Evolutionary conservation across 495 filamentous ascomycete species (phyloP), one percentile per base, ranked within the genome.

Genomic region (Lasiosphaeria hispida): DNA sequence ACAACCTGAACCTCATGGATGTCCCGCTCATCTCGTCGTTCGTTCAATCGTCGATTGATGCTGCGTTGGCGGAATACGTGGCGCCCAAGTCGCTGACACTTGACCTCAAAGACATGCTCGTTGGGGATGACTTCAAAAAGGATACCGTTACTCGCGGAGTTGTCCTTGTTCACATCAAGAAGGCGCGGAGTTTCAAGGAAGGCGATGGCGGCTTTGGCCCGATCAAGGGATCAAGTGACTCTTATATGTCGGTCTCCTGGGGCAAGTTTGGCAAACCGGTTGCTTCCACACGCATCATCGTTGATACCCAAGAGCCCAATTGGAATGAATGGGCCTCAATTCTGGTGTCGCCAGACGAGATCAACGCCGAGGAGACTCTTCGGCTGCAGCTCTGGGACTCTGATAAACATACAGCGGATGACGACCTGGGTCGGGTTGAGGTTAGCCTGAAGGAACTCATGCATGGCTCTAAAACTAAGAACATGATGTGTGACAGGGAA

Each of bases 91-190:
- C 83, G 37, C 74, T 88, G 45, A 88, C 87, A 0, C 70, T 91
- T 4, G 83, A 89, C 64, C 69, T 91, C 15, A 87, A 88, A 64
- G 85, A 87, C 55, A 88, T 91, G 83, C 71, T 91, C 1, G 75
- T 87, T 1, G 87, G 87, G 18, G 87, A 89, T 48, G 87, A 90
- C 59, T 88, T 86, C 69, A 91, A 90, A 68, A 88, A 87, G 66
- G 85, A 90, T 59, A 86, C 86, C 3, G 64, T 71, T 36, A 75
- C 83, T 10, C 75, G 85, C 15, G 87, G 87, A n/a, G 81, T 88
- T 1, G 52, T 91, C 1, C 72, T 85, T 45, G 77, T 90, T 14
- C 76, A 75, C 44, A 86, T 90, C 58, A 83, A 83, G 62, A 71
- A 75, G 13, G 87, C 86, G 0, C 77, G 72, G 34, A 83, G 78